These are phyloP conservation scores for Candida pseudofarinosa DNA, from an alignment of 805 yeast species.

Conservation along the genomic window DNA sequence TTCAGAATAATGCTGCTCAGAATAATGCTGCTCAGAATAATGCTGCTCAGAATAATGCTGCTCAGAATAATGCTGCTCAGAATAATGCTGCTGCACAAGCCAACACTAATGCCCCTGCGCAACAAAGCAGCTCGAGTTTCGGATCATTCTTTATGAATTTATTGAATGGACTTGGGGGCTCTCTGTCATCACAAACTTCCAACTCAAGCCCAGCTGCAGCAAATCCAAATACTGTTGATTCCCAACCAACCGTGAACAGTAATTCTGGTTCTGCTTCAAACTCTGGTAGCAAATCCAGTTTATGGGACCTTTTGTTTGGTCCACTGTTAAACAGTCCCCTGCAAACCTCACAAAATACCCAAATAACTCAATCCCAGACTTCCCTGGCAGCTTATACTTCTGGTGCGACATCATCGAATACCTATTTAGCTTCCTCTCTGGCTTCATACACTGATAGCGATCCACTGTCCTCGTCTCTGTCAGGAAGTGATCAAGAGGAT, in stretches of 20 bases:
- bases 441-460: background rate
- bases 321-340: background rate
- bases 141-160: background rate
- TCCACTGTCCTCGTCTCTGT: background rate
- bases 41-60: slow-evolving; percentile 11
- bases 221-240: slow-evolving; percentile 7
- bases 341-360: background rate
- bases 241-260: background rate
- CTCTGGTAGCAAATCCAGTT: background rate
- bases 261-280: slow-evolving; percentile 2
- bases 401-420: background rate
- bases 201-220: slow-evolving; percentile 4
- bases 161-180: background rate
- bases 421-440: background rate
- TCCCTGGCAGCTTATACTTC: background rate
- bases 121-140: background rate
- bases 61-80: slow-evolving; percentile 10
- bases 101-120: slow-evolving; percentile 1
- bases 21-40: slow-evolving; percentile 10
- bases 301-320: background rate
- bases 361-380: background rate
- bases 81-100: slow-evolving; percentile 6
- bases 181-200: slow-evolving; percentile 12
- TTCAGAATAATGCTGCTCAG: slow-evolving; percentile 25
- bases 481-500: background rate